phyloP scores from a whole-genome alignment of 2,329 filamentous ascomycete species.

The Diaporthe sp. region DNA sequence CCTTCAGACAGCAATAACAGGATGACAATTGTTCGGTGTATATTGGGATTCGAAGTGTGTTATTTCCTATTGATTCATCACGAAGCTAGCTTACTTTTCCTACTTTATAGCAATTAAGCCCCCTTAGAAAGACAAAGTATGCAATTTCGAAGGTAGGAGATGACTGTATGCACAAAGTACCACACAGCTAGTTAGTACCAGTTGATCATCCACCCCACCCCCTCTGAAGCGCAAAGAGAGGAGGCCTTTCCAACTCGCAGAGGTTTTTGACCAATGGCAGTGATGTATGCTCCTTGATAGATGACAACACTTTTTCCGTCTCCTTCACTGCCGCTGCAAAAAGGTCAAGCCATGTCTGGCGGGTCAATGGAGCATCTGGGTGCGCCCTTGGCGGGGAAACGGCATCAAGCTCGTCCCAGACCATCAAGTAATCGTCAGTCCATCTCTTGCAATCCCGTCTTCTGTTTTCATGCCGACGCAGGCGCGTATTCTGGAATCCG shows the following conservation, averaged over 20 bases:
- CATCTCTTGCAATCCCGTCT: neutral
- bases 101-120: no score
- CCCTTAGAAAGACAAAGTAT: no score
- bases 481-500: neutral
- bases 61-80: no score
- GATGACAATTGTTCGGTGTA: no score
- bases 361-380: neutral
- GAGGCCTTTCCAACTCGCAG: no score
- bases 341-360: neutral
- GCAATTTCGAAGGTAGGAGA: no score
- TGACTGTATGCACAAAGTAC: no score
- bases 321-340: neutral
- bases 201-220: no score
- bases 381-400: slow-evolving; percentile 11
- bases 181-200: no score
- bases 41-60: no score
- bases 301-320: neutral
- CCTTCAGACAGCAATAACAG: neutral
- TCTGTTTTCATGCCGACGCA: neutral
- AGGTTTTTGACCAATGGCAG: neutral
- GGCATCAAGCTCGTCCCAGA: neutral
- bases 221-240: no score
- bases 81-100: no score
- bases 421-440: neutral
- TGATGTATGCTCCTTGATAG: neutral